Conservation (phyloP, 495 filamentous ascomycete species). For the Daldinia concentrica region DNA sequence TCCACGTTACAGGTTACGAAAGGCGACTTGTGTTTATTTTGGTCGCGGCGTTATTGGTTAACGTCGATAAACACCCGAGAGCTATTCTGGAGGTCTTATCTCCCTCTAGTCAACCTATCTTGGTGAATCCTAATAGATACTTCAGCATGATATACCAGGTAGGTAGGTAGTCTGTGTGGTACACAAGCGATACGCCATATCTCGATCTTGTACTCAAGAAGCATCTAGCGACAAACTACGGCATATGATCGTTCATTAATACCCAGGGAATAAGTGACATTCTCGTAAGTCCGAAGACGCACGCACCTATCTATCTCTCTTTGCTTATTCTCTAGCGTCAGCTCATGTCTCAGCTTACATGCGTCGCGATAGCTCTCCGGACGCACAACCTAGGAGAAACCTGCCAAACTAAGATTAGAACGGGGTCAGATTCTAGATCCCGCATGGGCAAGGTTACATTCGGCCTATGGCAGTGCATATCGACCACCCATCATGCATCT, state of each 20-base stretch:
- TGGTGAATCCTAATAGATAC: too few relatives aligned
- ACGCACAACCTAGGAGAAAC: background rate
- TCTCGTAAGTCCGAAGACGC: background rate
- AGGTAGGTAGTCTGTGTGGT: background rate
- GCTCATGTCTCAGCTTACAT: background rate
- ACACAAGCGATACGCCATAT: background rate
- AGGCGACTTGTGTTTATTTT: background rate
- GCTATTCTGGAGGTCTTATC: too few relatives aligned
- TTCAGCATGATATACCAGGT: too few relatives aligned
- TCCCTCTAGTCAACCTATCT: too few relatives aligned
- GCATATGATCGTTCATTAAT: background rate
- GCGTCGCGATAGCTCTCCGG: background rate
- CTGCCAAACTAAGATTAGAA: conserved; percentile 10
- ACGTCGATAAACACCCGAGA: background rate
- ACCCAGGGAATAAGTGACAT: background rate
- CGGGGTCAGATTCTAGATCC: conserved; percentile 20
- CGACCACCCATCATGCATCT: background rate
- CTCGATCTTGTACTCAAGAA: background rate
- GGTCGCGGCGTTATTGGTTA: background rate
- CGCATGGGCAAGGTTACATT: background rate
- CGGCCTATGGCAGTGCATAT: conserved; percentile 1
- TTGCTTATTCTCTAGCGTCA: background rate
- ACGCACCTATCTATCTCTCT: background rate
- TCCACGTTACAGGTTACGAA: background rate
- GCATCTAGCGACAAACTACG: background rate